A percentile compares a stretch with the other conserved stretches of the same genome.
Conservation (phyloP, 116 monocot genomes). For the Zostera marina region DNA sequence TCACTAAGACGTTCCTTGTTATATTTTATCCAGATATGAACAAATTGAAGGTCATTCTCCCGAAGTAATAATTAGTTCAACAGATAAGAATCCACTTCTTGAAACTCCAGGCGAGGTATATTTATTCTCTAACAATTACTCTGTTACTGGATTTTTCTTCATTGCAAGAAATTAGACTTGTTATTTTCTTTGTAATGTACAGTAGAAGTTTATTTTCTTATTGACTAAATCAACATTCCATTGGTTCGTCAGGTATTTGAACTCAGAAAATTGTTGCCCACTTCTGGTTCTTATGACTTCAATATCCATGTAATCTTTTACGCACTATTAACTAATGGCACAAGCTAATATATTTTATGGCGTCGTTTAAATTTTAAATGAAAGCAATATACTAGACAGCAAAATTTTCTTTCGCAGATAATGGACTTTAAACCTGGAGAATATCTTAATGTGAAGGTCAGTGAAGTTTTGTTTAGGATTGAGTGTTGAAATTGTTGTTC, state of each 20-base stretch:
- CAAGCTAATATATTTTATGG: neutral
- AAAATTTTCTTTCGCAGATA: conserved; percentile 30
- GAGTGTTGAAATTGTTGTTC: conserved; percentile 1
- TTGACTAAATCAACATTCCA: neutral
- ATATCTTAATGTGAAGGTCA: conserved; percentile 82
- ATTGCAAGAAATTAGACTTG: neutral
- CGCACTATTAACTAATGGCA: too few species aligned
- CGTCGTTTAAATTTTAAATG: neutral
- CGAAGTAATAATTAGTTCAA: conserved; percentile 54
- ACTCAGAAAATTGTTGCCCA: conserved; percentile 73
- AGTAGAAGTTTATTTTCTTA: neutral
- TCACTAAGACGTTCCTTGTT: neutral
- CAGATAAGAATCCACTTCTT: conserved; percentile 69
- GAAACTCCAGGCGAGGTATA: conserved; percentile 93
- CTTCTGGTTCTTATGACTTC: conserved; percentile 78
- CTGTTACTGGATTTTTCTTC: neutral
- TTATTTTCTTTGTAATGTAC: neutral
- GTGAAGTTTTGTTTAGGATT: neutral
- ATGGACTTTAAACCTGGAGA: conserved; percentile 98
- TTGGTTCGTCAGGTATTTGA: conserved; percentile 53
- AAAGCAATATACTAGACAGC: neutral
- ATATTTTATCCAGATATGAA: conserved; percentile 27
- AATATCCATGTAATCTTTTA: conserved; percentile 71
- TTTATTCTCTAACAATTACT: neutral
- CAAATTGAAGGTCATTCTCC: conserved; percentile 26